phyloP scores from a whole-genome alignment of 108 stramenopile species.

The Epipyxis sp. region DNA sequence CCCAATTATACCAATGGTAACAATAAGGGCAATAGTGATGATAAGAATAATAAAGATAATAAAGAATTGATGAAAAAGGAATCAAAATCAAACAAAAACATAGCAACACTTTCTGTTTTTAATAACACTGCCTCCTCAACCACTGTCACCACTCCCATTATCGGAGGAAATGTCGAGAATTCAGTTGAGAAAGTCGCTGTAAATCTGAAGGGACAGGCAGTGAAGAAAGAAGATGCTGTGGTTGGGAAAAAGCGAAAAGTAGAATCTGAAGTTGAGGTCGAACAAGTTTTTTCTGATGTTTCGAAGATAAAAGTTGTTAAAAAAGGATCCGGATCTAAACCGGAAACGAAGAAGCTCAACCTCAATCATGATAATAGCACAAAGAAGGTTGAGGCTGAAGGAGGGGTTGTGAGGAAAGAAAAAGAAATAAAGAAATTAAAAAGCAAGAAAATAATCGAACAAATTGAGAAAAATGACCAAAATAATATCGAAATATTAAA shows the following conservation, averaged over 20 bases:
- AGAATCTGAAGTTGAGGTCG: too few relatives aligned
- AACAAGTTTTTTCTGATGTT: too few relatives aligned
- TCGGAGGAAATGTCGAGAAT: too few relatives aligned
- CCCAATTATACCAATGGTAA: background rate
- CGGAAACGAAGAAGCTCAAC: too few relatives aligned
- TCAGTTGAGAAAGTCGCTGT: too few relatives aligned
- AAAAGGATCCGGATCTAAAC: too few relatives aligned
- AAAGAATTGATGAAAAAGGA: background rate
- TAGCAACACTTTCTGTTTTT: too few relatives aligned
- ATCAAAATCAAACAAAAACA: too few relatives aligned
- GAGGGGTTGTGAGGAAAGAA: background rate
- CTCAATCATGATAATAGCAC: background rate
- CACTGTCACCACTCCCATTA: too few relatives aligned
- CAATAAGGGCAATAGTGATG: background rate
- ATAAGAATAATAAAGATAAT: background rate
- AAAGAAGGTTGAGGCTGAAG: background rate
- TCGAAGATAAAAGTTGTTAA: too few relatives aligned
- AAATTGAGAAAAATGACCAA: background rate
- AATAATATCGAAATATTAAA: too few relatives aligned
- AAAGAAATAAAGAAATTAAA: background rate
- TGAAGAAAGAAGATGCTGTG: background rate
- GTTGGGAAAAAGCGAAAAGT: background rate
- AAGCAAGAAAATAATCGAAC: background rate
- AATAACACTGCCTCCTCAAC: too few relatives aligned
- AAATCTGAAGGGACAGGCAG: background rate